These are phyloP conservation scores for Melaleuca alternifolia DNA, from an alignment of 345 rosid species.

Conservation along the genomic window DNA sequence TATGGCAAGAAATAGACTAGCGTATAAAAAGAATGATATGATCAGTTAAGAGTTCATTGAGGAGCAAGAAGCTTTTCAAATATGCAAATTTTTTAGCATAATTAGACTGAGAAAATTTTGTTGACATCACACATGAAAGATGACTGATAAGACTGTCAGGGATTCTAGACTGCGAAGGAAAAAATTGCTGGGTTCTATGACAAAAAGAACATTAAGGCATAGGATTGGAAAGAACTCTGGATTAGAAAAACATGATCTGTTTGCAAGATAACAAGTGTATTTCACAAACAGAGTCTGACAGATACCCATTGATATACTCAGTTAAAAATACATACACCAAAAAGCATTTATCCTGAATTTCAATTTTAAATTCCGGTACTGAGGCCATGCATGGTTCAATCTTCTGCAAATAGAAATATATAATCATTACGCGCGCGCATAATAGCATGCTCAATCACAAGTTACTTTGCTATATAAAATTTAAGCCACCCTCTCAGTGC, in stretches of 20 bases:
- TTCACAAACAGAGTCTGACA: not conserved
- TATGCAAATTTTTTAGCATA: not conserved
- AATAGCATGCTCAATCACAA: no score
- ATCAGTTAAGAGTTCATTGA: not conserved
- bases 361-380: not conserved
- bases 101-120: not conserved
- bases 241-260: not conserved
- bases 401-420: not conserved
- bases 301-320: not conserved
- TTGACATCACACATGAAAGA: not conserved
- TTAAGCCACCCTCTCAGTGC: not conserved
- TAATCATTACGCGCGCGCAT: no score
- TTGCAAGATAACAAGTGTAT: not conserved
- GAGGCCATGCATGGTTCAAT: not conserved
- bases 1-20: not conserved
- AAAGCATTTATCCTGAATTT: not conserved
- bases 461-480: not conserved
- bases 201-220: not conserved
- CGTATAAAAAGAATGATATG: not conserved
- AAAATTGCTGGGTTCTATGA: not conserved
- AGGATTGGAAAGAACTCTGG: not conserved
- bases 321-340: not conserved
- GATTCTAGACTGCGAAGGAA: not conserved
- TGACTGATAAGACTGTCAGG: not conserved
- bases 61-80: not conserved